Base-by-base conservation (phyloP, 73 alveolate species). In the Paramecium pentaurelia region DNA sequence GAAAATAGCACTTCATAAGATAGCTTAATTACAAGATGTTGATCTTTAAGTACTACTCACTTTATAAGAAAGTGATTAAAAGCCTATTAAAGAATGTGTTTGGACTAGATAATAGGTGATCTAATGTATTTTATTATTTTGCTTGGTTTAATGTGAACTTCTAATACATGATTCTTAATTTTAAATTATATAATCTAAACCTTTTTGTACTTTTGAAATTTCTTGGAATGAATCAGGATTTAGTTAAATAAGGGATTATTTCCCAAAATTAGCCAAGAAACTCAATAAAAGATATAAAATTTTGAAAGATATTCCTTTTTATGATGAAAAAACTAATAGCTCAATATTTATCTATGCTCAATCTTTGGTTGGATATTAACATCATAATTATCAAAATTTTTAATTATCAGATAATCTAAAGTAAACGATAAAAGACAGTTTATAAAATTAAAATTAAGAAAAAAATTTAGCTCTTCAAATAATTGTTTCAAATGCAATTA, bases 261-360 rank as follows among this genome's bases (percentile, higher is more conserved):
- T 44, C 20, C 91, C 91, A n/a, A 80, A 80, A 25, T 27, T 80
- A 27, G 91, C 91, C 11, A 45, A 45, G 49, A 80, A 80, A 45
- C 30, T 80, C 1, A 80, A 80, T 80, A 49, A 80, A 20, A 14
- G 91, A 49, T 80, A 80, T 47, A 18, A 45, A 42, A 20, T 49
- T 20, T 12, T 80, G 54, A 80, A 42, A 27, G 91, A 80, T 27
- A 27, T 73, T 38, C 91, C 91, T 7, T 20, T 10, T 20, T 40
- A 10, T 80, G 91, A 80, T 45, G 14, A 4, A 18, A 42, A 80
- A 47, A 80, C 91, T 0, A 80, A 42, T 18, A 44, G 8, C 10
- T 18, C 8, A 42, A 80, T 80, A n/a, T 44, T 80, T 32, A 16
- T 32, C 9, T 80, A 80, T 47, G 91, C 77, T 49, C 30, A 80